These are phyloP conservation scores for Rhododendron williamsianum DNA, from an alignment of 148 eudicot genomes.

Conservation along the genomic window DNA sequence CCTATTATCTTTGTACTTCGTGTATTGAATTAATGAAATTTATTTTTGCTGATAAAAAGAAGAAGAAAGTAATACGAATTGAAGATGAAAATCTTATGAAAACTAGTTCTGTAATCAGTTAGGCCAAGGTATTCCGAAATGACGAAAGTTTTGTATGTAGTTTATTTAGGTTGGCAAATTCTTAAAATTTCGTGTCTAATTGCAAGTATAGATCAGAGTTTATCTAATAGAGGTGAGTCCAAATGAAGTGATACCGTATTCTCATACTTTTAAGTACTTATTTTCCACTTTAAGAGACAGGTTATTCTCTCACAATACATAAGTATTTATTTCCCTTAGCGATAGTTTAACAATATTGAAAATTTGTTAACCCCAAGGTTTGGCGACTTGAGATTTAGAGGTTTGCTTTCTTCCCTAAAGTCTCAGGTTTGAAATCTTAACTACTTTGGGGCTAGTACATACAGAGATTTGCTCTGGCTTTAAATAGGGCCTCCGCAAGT, in stretches of 20 bases:
- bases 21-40: background rate
- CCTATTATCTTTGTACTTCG: no score
- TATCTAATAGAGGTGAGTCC: background rate
- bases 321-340: no score
- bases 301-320: no score
- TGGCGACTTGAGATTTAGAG: no score
- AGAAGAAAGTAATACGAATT: background rate
- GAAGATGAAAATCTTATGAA: background rate
- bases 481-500: background rate
- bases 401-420: no score
- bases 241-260: background rate
- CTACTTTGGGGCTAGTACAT: background rate
- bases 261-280: no score
- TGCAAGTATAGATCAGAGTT: background rate
- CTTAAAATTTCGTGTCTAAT: background rate
- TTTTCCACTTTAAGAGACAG: no score
- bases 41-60: no score
- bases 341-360: no score
- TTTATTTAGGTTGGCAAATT: background rate
- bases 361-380: no score
- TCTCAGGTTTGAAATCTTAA: no score
- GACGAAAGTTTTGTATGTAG: background rate
- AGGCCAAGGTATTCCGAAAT: background rate
- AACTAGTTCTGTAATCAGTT: background rate
- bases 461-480: no score